Percentiles rank a stretch among this genome's conserved stretches.
phyloP scores from a whole-genome alignment of 1,139 yeast species.

The Suhomyces chickasaworum region DNA sequence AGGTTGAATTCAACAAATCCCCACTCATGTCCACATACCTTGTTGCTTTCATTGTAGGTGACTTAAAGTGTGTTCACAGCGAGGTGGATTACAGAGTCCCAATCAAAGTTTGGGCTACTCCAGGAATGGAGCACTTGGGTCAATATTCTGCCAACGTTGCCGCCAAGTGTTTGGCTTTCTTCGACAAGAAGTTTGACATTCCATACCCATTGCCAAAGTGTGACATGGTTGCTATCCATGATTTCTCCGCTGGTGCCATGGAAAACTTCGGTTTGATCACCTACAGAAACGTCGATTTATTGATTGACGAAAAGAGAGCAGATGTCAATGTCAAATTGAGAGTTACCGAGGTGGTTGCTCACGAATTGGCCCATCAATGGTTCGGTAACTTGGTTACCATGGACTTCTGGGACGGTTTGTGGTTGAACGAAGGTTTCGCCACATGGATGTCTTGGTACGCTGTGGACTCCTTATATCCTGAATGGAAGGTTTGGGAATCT shows the following conservation, averaged over 20 bases:
- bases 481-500: conserved; percentile 58
- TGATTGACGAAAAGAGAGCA: conserved; percentile 48
- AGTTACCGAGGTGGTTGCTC: conserved; percentile 61
- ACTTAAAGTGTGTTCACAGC: conserved; percentile 38
- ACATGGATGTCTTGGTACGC: conserved; percentile 81
- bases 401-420: conserved; percentile 67
- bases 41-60: conserved; percentile 35
- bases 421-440: conserved; percentile 67
- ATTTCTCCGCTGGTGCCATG: conserved; percentile 64
- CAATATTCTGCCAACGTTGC: conserved; percentile 53
- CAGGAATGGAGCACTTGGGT: conserved; percentile 54
- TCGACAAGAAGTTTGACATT: conserved; percentile 54
- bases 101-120: conserved; percentile 56
- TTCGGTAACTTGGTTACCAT: conserved; percentile 64
- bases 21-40: conserved; percentile 25
- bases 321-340: conserved; percentile 49
- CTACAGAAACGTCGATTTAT: conserved; percentile 55
- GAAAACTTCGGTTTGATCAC: conserved; percentile 63
- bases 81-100: conserved; percentile 36
- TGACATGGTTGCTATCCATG: conserved; percentile 59
- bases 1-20: conserved; percentile 42
- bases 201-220: conserved; percentile 63
- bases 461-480: conserved; percentile 57
- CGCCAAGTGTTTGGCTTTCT: conserved; percentile 53
- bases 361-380: conserved; percentile 69